These are phyloP conservation scores for Nephelium lappaceum DNA, from an alignment of 345 rosid genomes.

Conservation along the genomic window DNA sequence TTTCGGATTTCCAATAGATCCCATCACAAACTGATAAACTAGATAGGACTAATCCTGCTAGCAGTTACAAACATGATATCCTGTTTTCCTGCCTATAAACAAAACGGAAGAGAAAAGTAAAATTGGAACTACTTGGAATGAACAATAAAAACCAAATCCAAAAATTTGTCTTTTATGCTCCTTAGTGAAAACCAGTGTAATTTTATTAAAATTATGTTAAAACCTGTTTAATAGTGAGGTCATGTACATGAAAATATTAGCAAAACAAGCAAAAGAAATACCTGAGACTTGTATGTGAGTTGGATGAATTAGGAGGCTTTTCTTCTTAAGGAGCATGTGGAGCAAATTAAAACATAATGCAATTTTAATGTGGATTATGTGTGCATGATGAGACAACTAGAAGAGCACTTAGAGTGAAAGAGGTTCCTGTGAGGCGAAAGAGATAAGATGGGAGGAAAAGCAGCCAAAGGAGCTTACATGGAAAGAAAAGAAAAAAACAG, in stretches of 20 bases:
- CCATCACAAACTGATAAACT: constrained; percentile 29
- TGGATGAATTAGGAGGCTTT: background rate
- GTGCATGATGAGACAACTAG: background rate
- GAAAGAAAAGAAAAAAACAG: constrained; percentile 29
- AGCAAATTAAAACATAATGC: background rate
- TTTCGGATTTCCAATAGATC: constrained; percentile 39
- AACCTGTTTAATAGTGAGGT: too few species aligned
- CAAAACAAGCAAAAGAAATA: background rate
- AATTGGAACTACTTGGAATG: background rate
- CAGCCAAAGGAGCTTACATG: constrained; percentile 25
- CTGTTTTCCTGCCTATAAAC: background rate
- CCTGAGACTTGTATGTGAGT: constrained; percentile 3
- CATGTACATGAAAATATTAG: too few species aligned
- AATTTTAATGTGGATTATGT: background rate
- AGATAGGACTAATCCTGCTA: background rate
- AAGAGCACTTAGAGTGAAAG: background rate
- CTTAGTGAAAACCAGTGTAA: too few species aligned
- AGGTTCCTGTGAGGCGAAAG: background rate
- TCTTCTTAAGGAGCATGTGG: background rate
- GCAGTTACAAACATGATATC: background rate
- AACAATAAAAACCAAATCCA: background rate
- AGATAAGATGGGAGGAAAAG: constrained; percentile 25
- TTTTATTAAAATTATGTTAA: too few species aligned
- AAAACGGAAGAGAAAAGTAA: background rate
- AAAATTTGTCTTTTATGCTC: too few species aligned